Conservation (phyloP, 768 basidiomycete genomes). For the Boletellus sp. region DNA sequence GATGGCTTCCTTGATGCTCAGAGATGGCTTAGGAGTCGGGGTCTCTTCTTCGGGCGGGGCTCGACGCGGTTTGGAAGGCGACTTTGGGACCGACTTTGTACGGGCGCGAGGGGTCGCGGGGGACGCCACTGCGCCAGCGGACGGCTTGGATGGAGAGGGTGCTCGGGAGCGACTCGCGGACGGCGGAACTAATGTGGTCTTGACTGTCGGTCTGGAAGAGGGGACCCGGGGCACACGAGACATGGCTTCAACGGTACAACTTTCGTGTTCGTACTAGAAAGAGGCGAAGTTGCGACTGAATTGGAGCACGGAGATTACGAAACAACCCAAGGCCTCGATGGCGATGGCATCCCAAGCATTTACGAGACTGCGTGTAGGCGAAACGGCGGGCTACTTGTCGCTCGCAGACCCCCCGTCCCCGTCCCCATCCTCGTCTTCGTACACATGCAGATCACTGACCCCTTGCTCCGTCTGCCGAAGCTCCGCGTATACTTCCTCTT, state of each 20-base stretch:
- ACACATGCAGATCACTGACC: slow-evolving; percentile 14
- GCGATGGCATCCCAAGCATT: background rate
- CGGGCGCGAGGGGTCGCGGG: slow-evolving; percentile 32
- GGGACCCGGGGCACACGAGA: slow-evolving; percentile 40
- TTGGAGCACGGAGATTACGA: slow-evolving; percentile 14
- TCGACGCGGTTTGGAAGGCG: slow-evolving; percentile 31
- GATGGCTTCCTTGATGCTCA: slow-evolving; percentile 74
- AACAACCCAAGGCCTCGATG: slow-evolving; percentile 1
- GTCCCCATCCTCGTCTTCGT: slow-evolving; percentile 19
- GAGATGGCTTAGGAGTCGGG: slow-evolving; percentile 29
- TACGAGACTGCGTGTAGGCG: background rate
- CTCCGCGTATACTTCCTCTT: slow-evolving; percentile 29
- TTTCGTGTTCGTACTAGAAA: slow-evolving; percentile 6
- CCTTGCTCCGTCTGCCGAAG: slow-evolving; percentile 20
- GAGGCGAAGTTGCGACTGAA: background rate
- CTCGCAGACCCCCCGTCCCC: slow-evolving; percentile 4
- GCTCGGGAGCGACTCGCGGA: slow-evolving; percentile 29
- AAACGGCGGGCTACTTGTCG: background rate
- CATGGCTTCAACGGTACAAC: slow-evolving; percentile 24
- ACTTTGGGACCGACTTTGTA: slow-evolving; percentile 37
- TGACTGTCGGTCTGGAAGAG: slow-evolving; percentile 32
- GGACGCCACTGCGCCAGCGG: slow-evolving; percentile 21
- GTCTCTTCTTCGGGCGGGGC: slow-evolving; percentile 20
- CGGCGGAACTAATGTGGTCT: slow-evolving; percentile 25
- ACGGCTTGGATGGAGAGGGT: slow-evolving; percentile 29